Percentiles rank a stretch among this genome's conserved stretches.
Evolutionary conservation across 805 yeast species (phyloP).

Genomic region (Yarrowia yakushimensis): DNA sequence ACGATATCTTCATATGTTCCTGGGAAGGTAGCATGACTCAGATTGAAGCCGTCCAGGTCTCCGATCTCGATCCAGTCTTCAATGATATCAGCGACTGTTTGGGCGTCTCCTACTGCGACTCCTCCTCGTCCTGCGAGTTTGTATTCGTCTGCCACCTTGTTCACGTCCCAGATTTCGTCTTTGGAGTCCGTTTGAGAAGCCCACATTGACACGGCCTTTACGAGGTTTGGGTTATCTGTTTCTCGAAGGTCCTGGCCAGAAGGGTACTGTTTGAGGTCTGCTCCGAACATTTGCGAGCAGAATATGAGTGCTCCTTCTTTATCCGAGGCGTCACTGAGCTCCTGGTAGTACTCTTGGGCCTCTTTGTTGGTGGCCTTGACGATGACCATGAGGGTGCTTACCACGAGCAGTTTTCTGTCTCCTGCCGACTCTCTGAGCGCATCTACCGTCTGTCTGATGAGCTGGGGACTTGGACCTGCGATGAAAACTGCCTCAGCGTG

Average conservation of each 20-base stretch:
- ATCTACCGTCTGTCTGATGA: slow-evolving; percentile 36
- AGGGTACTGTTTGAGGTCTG: neutral
- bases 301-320: slow-evolving; percentile 7
- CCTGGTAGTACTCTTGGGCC: neutral
- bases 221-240: neutral
- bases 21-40: slow-evolving; percentile 41
- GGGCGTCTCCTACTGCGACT: neutral
- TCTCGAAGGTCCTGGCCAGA: neutral
- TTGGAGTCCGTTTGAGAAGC: slow-evolving; percentile 31
- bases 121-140: slow-evolving; percentile 1
- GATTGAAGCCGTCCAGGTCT: slow-evolving; percentile 45
- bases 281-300: slow-evolving; percentile 8
- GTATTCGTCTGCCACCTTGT: neutral
- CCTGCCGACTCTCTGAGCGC: slow-evolving; percentile 39
- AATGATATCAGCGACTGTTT: slow-evolving; percentile 43
- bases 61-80: slow-evolving; percentile 42
- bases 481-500: slow-evolving; percentile 45
- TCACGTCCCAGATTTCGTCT: neutral
- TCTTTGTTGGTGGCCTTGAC: neutral
- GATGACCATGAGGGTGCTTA: neutral
- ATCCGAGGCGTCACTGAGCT: neutral
- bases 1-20: slow-evolving; percentile 42
- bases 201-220: neutral
- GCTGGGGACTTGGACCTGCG: slow-evolving; percentile 39
- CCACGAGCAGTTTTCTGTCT: slow-evolving; percentile 24